A percentile compares a stretch with the other conserved stretches of the same genome.
Evolutionary conservation across 2,329 filamentous ascomycete species (phyloP).

Genomic region (Pseudogymnoascus verrucosus): DNA sequence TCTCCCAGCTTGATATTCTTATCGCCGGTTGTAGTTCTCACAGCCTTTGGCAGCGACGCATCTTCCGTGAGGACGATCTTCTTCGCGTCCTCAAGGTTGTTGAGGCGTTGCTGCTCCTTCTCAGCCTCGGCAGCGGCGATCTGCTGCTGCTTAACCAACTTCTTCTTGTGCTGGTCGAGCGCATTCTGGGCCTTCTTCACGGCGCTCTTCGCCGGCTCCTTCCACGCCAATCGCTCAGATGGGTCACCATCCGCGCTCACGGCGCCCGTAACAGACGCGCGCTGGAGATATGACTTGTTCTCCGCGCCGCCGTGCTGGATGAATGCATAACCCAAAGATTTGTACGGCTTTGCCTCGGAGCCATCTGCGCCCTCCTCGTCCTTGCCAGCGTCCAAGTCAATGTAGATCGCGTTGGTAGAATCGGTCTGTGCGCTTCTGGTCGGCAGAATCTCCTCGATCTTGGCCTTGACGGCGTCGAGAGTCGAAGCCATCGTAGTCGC

Average conservation of each 20-base stretch:
- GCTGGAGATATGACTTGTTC: constrained; percentile 55
- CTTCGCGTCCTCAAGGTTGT: constrained; percentile 71
- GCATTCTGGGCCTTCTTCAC: constrained; percentile 76
- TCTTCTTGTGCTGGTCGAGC: constrained; percentile 72
- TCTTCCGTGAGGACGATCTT: constrained; percentile 67
- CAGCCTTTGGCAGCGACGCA: constrained; percentile 60
- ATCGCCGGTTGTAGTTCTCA: constrained; percentile 68
- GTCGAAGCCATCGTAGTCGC: neutral
- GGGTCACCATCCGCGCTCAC: constrained; percentile 56
- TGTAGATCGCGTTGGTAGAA: constrained; percentile 49
- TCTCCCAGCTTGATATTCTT: constrained; percentile 56
- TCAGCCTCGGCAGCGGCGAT: constrained; percentile 63
- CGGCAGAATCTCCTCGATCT: constrained; percentile 7
- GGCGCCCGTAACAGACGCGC: constrained; percentile 57
- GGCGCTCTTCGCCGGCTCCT: constrained; percentile 73
- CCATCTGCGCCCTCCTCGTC: constrained; percentile 62
- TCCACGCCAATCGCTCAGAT: constrained; percentile 61
- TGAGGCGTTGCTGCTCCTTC: constrained; percentile 61
- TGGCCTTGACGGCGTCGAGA: constrained; percentile 8
- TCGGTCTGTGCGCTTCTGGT: neutral
- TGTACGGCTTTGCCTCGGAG: constrained; percentile 68
- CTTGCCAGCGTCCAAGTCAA: constrained; percentile 71
- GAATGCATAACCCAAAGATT: constrained; percentile 71
- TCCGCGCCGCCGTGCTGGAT: constrained; percentile 54
- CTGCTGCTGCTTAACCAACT: constrained; percentile 70